Percentiles rank a stretch among this genome's conserved stretches.
Conservation (phyloP, 768 basidiomycete genomes). For the Mycena sanguinolenta region DNA sequence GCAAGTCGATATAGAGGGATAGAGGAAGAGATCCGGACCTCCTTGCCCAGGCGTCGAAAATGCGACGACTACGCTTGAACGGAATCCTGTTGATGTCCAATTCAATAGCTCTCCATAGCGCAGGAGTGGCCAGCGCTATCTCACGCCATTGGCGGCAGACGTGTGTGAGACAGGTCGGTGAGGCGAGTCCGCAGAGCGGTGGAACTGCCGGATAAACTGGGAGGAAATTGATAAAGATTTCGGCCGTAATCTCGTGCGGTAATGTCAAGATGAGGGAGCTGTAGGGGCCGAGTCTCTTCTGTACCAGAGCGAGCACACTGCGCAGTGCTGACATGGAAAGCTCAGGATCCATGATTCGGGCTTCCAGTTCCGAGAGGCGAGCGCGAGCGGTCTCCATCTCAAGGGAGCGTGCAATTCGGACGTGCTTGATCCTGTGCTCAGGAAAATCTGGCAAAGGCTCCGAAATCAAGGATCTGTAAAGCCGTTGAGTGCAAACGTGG, state of each 20-base stretch:
- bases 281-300: conserved; percentile 1
- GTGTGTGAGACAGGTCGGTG: not conserved
- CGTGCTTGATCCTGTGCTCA: too few relatives aligned
- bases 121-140: not conserved
- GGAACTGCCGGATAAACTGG: not conserved
- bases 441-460: too few relatives aligned
- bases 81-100: not conserved
- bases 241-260: not conserved
- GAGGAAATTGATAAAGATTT: not conserved
- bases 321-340: not conserved
- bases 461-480: too few relatives aligned
- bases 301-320: not conserved
- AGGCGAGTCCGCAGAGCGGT: not conserved
- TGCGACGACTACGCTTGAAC: too few relatives aligned
- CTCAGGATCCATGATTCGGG: not conserved
- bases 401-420: too few relatives aligned
- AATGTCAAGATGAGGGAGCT: not conserved
- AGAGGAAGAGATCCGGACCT: not conserved
- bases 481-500: too few relatives aligned
- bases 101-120: not conserved
- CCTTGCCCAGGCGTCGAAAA: not conserved
- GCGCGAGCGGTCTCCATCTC: not conserved
- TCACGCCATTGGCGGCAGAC: conserved; percentile 2
- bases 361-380: not conserved
- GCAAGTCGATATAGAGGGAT: not conserved